Evolutionary conservation across 345 rosid genomes (phyloP), one percentile per base, ranked within the genome.

Genomic region (Raphanus sativus): DNA sequence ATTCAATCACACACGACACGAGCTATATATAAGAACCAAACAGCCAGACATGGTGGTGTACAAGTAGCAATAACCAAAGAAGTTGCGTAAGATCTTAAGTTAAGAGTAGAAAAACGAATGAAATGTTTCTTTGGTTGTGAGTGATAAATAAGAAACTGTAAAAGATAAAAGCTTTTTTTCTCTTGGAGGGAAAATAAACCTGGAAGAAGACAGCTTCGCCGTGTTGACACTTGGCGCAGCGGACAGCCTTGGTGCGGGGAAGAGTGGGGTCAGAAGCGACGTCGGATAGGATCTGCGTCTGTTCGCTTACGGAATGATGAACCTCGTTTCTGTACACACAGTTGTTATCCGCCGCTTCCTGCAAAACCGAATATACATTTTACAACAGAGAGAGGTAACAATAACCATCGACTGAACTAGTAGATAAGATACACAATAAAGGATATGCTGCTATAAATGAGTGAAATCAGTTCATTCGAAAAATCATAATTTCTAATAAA

Each of bases 211-310:
- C 93, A 7, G 97, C 94, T 80, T 88, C 94, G 0, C 83, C 86
- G 58, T 89, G 91, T 36, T 76, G 73, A 70, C 97, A 89, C 60
- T 67, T 68, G 11, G 80, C 69, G 55, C 97, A 91, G 6, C 77
- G 81, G 25, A 88, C 97, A 8, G 83, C 75, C 84, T 89, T 91
- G 63, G 94, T 91, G 6, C 94, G 90, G 13, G 97, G 97, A 69
- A 91, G 97, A 58, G 97, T 89, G 12, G 94, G 97, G 69, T 91
- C 97, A 3, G 92, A 86, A 64, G 92, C 92, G 0, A 91, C 94
- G 74, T 89, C 91, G 59, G 87, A 89, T 71, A 89, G 78, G 75
- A 88, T 86, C 52, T 89, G 92, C 58, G 97, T 88, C 26, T 85
- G 86, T 76, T 89, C 97, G 0, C 89, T 86, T 0, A 77, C 92